Evolutionary conservation across 2,329 filamentous ascomycete species (phyloP).

Genomic region (Scedosporium boydii): DNA sequence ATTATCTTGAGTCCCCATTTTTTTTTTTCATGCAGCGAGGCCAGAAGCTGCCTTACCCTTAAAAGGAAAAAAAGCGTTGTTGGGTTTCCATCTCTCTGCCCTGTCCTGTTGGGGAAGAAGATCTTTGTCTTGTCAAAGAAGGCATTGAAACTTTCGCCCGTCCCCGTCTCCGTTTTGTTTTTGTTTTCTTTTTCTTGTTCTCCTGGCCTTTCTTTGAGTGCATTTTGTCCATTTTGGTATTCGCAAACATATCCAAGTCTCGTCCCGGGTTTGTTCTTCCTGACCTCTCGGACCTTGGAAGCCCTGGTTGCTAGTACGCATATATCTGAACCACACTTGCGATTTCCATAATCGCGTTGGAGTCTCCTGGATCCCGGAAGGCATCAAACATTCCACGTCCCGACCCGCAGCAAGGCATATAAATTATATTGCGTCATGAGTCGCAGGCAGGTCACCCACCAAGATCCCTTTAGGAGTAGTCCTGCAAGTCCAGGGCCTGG

Average conservation of each 20-base stretch:
- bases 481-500: neutral
- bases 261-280: neutral
- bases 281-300: neutral
- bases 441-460: neutral
- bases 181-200: neutral
- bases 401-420: neutral
- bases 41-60: neutral
- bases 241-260: neutral
- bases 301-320: neutral
- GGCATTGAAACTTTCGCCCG: neutral
- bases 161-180: neutral
- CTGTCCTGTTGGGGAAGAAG: neutral
- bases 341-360: neutral
- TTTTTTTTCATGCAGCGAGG: neutral
- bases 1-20: neutral
- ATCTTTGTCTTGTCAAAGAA: neutral
- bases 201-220: neutral
- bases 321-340: neutral
- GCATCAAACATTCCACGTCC: neutral
- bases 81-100: neutral
- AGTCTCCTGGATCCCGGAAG: neutral
- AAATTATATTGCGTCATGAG: neutral
- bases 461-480: conserved; percentile 3
- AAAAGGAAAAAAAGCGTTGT: neutral
- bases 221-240: neutral